Evolutionary conservation across 169 alveolate genomes (phyloP).

Genomic region (Ichthyophthirius multifiliis): DNA sequence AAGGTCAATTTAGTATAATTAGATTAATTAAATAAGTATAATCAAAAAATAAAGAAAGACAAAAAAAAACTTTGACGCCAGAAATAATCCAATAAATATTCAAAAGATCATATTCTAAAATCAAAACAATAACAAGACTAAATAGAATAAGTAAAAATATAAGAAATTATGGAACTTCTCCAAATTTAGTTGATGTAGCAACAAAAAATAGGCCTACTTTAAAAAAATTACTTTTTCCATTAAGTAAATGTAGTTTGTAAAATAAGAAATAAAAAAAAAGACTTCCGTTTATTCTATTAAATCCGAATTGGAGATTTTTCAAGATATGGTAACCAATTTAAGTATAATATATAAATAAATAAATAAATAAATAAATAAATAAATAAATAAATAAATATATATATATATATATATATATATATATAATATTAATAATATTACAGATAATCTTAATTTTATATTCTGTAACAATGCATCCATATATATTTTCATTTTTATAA

Average conservation of each 20-base stretch:
- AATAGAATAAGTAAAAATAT: slow-evolving; percentile 28
- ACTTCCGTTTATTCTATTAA: slow-evolving; percentile 18
- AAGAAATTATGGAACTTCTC: slow-evolving; percentile 38
- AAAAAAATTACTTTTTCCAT: slow-evolving; percentile 32
- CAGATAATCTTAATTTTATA: slow-evolving; percentile 32
- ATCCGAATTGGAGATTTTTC: slow-evolving; percentile 38
- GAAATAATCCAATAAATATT: slow-evolving; percentile 27
- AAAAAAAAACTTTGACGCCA: too few species aligned
- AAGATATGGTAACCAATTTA: slow-evolving; percentile 38
- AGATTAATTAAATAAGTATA: too few species aligned
- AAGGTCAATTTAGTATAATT: too few species aligned
- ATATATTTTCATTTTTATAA: slow-evolving; percentile 41
- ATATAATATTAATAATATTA: too few species aligned
- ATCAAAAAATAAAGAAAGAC: too few species aligned
- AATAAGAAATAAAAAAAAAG: not conserved
- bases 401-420: too few species aligned
- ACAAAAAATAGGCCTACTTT: slow-evolving; percentile 40
- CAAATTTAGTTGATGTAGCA: slow-evolving; percentile 35
- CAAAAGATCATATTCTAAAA: slow-evolving; percentile 36
- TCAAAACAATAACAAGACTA: slow-evolving; percentile 21
- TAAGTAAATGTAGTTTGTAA: not conserved
- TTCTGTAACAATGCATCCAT: slow-evolving; percentile 67
- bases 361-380: too few species aligned
- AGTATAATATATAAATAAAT: too few species aligned
- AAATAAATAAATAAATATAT: too few species aligned